Conservation (phyloP, 2,329 filamentous ascomycete genomes). For the Orbilia quercus region DNA sequence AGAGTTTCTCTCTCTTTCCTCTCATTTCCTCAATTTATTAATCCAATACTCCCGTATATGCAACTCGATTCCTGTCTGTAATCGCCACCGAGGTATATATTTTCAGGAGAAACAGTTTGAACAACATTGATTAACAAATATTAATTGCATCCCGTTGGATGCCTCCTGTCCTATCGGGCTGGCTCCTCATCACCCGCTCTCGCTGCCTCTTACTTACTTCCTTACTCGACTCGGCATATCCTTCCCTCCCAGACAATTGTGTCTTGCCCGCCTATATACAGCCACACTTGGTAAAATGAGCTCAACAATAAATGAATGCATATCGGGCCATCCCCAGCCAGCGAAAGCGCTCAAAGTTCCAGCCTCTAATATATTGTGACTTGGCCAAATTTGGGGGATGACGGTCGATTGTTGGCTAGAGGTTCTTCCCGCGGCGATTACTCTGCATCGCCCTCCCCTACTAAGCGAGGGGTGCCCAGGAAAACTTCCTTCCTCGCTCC, state of each 20-base stretch:
- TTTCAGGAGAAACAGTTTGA: conserved; percentile 14
- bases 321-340: not conserved
- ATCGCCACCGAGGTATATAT: conserved; percentile 1
- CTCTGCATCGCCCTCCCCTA: conserved; percentile 2
- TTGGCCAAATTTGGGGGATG: conserved; percentile 26
- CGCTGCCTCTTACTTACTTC: not conserved
- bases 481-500: not conserved
- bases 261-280: conserved; percentile 5
- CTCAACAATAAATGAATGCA: not conserved
- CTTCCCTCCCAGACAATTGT: not conserved
- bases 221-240: conserved; percentile 11
- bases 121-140: too few species aligned
- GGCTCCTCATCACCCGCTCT: not conserved
- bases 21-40: not conserved
- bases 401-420: conserved; percentile 24
- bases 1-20: not conserved
- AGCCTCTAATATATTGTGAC: conserved; percentile 20
- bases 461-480: conserved; percentile 3
- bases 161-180: too few species aligned
- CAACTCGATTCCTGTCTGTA: conserved; percentile 19
- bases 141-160: not conserved
- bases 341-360: not conserved
- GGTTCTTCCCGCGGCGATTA: conserved; percentile 24
- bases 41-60: not conserved
- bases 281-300: conserved; percentile 9